Evolutionary conservation across 306 rosid species (phyloP).

Genomic region (Cucurbita maxima): DNA sequence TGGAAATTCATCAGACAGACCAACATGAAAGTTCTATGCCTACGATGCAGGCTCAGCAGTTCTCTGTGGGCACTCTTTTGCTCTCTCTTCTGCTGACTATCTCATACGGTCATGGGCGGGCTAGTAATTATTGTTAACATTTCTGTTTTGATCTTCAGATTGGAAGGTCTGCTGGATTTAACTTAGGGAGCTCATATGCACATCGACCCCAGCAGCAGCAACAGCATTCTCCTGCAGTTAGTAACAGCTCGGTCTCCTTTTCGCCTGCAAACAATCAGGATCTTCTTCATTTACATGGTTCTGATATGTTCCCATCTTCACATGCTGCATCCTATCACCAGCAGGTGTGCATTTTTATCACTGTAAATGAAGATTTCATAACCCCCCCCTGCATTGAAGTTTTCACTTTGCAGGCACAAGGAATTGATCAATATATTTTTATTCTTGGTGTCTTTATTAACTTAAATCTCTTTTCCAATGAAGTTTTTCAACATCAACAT

Average conservation of each 20-base stretch:
- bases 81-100: neutral
- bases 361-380: neutral
- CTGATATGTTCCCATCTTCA: conserved; percentile 74
- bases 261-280: conserved; percentile 82
- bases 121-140: neutral
- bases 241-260: conserved; percentile 63
- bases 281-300: conserved; percentile 75
- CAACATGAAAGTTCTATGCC: conserved; percentile 76
- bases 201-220: conserved; percentile 83
- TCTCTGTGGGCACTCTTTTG: conserved; percentile 38
- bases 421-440: neutral
- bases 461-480: neutral
- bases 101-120: neutral
- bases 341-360: conserved; percentile 39
- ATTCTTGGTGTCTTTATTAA: neutral
- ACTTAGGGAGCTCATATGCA: conserved; percentile 62
- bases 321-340: conserved; percentile 83
- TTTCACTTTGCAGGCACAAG: neutral
- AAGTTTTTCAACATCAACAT: neutral
- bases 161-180: conserved; percentile 89
- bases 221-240: conserved; percentile 75
- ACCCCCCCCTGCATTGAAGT: neutral
- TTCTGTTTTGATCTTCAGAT: conserved; percentile 21
- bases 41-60: conserved; percentile 90
- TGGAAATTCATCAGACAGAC: conserved; percentile 96